These are phyloP conservation scores for Symbiodinium natans DNA, from an alignment of 73 alveolate species.

Conservation along the genomic window DNA sequence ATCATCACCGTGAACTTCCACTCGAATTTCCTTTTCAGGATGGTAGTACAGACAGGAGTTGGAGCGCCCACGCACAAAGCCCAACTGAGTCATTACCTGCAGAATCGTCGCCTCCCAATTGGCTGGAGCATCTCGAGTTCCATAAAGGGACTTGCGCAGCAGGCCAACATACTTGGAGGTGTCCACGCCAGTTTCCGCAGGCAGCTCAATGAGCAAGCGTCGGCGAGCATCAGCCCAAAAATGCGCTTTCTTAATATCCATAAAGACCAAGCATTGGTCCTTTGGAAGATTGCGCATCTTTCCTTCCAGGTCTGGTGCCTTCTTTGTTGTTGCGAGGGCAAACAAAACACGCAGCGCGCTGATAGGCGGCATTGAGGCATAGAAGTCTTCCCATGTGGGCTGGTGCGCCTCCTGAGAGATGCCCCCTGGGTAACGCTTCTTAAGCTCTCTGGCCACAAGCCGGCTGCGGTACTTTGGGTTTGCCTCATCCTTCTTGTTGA, in stretches of 20 bases:
- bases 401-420: not conserved
- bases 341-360: not conserved
- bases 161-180: not conserved
- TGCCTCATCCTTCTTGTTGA: conserved; percentile 22
- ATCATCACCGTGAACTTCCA: not conserved
- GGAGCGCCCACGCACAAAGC: not conserved
- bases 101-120: not conserved
- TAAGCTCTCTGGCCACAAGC: not conserved
- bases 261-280: conserved; percentile 3
- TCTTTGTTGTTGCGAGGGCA: not conserved
- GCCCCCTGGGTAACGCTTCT: not conserved
- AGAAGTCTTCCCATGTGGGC: conserved; percentile 20
- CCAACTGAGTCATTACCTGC: not conserved
- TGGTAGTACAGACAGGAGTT: not conserved
- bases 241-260: conserved; percentile 22
- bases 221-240: not conserved
- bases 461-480: not conserved
- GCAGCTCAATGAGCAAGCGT: not conserved
- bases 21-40: not conserved
- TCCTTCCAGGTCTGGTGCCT: not conserved
- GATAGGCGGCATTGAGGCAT: conserved; percentile 24
- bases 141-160: not conserved
- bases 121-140: not conserved
- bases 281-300: not conserved
- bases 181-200: not conserved